A percentile compares a stretch with the other conserved stretches of the same genome.
Conservation (phyloP, 75 land plant species). For the Isoetes taiwanensis region DNA sequence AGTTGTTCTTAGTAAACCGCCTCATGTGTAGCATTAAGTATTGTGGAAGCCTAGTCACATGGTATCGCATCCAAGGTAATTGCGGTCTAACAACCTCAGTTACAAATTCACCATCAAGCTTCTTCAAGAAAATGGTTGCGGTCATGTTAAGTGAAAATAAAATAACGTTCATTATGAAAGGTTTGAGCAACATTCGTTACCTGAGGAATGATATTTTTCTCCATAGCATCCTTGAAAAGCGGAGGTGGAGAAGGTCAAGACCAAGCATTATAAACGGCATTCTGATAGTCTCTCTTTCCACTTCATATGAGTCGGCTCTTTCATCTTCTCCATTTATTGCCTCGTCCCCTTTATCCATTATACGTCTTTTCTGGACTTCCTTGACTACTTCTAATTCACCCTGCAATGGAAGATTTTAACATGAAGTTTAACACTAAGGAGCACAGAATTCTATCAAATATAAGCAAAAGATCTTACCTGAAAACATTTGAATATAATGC, state of each 20-base stretch:
- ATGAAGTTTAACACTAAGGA: too few species aligned
- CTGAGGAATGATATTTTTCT: slow-evolving; percentile 8
- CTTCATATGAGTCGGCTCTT: too few species aligned
- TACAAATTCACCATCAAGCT: not conserved
- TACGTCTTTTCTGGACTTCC: slow-evolving; percentile 39
- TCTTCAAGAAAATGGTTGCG: too few species aligned
- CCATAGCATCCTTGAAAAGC: slow-evolving; percentile 5
- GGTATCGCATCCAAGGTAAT: not conserved
- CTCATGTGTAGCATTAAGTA: slow-evolving; percentile 5
- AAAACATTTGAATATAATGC: slow-evolving; percentile 81
- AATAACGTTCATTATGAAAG: too few species aligned
- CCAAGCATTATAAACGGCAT: not conserved
- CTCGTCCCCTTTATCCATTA: slow-evolving; percentile 21
- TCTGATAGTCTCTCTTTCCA: not conserved
- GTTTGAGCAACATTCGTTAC: not conserved
- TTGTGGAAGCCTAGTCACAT: not conserved
- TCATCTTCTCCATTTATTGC: not conserved
- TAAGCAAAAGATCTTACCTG: too few species aligned
- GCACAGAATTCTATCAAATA: too few species aligned
- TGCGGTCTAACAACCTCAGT: slow-evolving; percentile 6
- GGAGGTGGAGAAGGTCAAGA: slow-evolving; percentile 1
- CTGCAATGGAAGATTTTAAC: too few species aligned
- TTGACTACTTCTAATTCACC: slow-evolving; percentile 93
- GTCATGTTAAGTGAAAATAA: too few species aligned
- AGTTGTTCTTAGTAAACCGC: slow-evolving; percentile 5